Conservation (phyloP, 2,329 filamentous ascomycete genomes). For the Chrysoporthe cubensis region DNA sequence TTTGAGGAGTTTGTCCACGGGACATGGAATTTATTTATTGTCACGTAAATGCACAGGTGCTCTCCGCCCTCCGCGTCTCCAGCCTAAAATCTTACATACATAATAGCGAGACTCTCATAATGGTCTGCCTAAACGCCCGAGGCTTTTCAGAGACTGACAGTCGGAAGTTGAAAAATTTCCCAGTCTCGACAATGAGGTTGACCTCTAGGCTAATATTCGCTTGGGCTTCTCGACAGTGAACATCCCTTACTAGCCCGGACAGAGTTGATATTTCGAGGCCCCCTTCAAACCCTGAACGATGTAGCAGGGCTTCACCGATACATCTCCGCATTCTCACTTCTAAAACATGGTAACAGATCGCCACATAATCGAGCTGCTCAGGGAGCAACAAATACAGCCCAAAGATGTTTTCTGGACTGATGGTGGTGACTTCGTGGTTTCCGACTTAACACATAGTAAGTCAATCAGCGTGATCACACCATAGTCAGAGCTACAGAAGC, state of each 20-base stretch:
- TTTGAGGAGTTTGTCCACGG: background rate
- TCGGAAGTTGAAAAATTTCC: background rate
- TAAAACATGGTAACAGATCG: background rate
- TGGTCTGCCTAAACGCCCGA: background rate
- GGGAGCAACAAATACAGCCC: slow-evolving; percentile 8
- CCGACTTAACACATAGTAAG: slow-evolving; percentile 18
- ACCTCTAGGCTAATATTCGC: background rate
- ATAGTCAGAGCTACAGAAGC: background rate
- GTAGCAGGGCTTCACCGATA: background rate
- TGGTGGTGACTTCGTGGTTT: slow-evolving; percentile 16
- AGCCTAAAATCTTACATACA: slow-evolving; percentile 1
- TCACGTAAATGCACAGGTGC: background rate
- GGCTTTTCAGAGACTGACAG: background rate
- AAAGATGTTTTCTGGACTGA: slow-evolving; percentile 17
- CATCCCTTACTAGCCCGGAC: background rate
- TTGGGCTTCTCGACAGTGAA: background rate
- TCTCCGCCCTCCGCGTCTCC: background rate
- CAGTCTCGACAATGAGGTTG: background rate
- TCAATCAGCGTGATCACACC: too few relatives aligned
- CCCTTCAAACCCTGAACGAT: background rate
- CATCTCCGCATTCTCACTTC: background rate
- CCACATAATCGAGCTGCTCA: slow-evolving; percentile 6
- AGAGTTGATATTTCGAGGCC: background rate
- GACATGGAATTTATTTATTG: background rate
- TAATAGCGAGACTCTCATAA: background rate